Base-by-base conservation (phyloP, 2,329 filamentous ascomycete species). In the Fusarium longipes region DNA sequence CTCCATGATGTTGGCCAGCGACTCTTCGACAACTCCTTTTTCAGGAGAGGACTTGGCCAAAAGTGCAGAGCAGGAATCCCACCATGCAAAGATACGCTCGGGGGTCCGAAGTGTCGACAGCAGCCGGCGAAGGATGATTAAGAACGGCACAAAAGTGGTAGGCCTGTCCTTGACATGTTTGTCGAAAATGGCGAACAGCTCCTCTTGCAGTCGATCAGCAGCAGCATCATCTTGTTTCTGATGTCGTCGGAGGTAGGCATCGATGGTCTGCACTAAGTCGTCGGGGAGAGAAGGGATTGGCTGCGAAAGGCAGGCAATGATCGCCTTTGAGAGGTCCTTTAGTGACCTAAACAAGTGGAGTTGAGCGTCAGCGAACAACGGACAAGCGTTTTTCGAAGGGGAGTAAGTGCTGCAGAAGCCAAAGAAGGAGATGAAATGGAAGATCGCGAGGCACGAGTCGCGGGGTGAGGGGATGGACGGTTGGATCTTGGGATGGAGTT, bases 181-280 rank as follows among this genome's bases (percentile, higher is more conserved):
- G 58, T 89, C 83, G 79, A 90, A 93, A 53, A 92, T 83, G 24
- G 82, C 78, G 38, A 90, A 80, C 9, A 96, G 83, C 70, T 93
- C 91, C 38, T 93, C 91, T 64, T 93, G 88, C 49, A 93, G 82
- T 57, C 89, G 87, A 68, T 92, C 90, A n/a, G 88, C 84, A 38
- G 88, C 84, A 56, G 83, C 79, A 50, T 93, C 90, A 72, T 94
- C 91, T 66, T 87, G 85, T 69, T 86, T 85, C 56, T 86, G 81
- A 75, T 92, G 88, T 72, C 88, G 89, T 43, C 89, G 85, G 48
- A 93, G 82, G 77, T 93, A 95, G 60, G 81, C 81, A 55, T 89
- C 83, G 65, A 94, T 88, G 51, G 87, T 81, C 38, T 84, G 79
- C 68, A 83, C 77, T 51, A 93, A 81, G 57, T 90, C 87, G 67